Evolutionary conservation across 1,284 basidiomycete species (phyloP).

Genomic region (Singerocomus rubriflavus): DNA sequence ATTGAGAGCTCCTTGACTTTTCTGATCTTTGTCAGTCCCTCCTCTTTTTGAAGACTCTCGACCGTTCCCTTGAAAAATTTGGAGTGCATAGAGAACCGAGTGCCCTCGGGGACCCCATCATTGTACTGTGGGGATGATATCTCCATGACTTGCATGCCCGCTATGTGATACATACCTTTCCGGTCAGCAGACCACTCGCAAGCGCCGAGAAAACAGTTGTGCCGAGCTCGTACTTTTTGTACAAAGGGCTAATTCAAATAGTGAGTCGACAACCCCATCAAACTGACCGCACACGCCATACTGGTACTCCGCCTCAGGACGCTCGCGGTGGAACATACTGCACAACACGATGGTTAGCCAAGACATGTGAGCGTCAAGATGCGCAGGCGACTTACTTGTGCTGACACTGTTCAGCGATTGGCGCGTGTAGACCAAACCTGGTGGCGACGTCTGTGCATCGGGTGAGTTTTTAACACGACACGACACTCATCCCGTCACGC

Average conservation of each 20-base stretch:
- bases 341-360: not conserved
- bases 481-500: constrained; percentile 11
- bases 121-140: constrained; percentile 29
- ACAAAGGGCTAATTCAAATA: constrained; percentile 29
- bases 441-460: constrained; percentile 42
- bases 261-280: constrained; percentile 2
- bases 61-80: constrained; percentile 42
- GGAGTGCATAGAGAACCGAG: constrained; percentile 51
- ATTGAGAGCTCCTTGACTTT: constrained; percentile 49
- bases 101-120: constrained; percentile 44
- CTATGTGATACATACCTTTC: constrained; percentile 35
- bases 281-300: not conserved
- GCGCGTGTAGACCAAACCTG: constrained; percentile 50
- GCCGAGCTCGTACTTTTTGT: constrained; percentile 35
- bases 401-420: constrained; percentile 57
- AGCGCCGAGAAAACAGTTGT: constrained; percentile 59
- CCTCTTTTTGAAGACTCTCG: constrained; percentile 33
- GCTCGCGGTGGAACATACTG: constrained; percentile 44
- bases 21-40: constrained; percentile 48
- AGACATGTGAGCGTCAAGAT: not conserved
- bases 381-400: constrained; percentile 29
- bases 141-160: too few species aligned
- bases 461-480: not conserved
- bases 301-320: constrained; percentile 55
- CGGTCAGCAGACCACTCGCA: constrained; percentile 49